Evolutionary conservation across 1,284 basidiomycete genomes (phyloP).

Genomic region (Inonotus obliquus): DNA sequence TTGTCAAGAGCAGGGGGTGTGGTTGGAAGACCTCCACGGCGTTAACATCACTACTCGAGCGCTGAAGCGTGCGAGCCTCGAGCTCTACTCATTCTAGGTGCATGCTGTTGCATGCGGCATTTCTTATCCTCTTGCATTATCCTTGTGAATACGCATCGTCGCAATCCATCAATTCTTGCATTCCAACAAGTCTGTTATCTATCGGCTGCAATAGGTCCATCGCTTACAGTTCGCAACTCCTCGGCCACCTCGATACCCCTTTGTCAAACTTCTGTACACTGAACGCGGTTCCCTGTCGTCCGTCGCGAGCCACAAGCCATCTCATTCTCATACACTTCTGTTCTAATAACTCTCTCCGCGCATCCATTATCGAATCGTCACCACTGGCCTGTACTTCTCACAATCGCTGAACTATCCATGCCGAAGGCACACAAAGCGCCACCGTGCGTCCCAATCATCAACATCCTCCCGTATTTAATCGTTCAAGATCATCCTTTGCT

Average conservation of each 20-base stretch:
- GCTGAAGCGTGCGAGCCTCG: slow-evolving; percentile 18
- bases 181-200: slow-evolving; percentile 4
- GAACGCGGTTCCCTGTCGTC: not conserved
- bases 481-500: too few relatives aligned
- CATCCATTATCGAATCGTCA: not conserved
- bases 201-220: not conserved
- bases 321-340: not conserved
- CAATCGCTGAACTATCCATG: not conserved
- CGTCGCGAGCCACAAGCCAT: not conserved
- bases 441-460: not conserved
- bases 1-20: slow-evolving; percentile 45
- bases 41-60: slow-evolving; percentile 21
- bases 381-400: not conserved
- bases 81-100: slow-evolving; percentile 2
- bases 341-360: not conserved
- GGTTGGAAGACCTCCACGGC: slow-evolving; percentile 52
- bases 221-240: not conserved
- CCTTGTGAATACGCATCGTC: not conserved
- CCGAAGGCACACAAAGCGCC: slow-evolving; percentile 26
- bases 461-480: not conserved
- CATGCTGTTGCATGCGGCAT: not conserved
- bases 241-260: not conserved
- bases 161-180: not conserved
- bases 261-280: not conserved
- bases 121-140: not conserved